Evolutionary conservation across 768 basidiomycete species (phyloP).

Genomic region (Lyophyllum semitale): DNA sequence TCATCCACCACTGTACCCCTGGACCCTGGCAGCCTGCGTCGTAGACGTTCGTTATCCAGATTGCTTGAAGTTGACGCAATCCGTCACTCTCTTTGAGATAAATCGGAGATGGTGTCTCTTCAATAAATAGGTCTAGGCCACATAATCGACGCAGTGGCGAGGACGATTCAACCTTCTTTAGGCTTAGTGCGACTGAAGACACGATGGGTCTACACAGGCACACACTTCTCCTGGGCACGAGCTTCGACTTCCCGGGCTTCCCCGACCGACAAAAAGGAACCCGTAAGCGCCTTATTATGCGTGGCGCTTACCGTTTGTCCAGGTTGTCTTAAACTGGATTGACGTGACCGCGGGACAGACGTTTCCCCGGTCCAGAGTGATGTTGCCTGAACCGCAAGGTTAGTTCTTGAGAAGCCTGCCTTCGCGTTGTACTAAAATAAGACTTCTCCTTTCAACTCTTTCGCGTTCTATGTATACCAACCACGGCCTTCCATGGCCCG

Average conservation of each 20-base stretch:
- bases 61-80: neutral
- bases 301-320: neutral
- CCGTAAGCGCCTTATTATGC: neutral
- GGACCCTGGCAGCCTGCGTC: too few species aligned
- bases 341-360: neutral
- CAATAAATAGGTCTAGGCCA: too few species aligned
- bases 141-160: too few species aligned
- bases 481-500: too few species aligned
- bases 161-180: too few species aligned
- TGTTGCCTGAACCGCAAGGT: neutral
- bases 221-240: too few species aligned
- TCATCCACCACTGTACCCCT: neutral
- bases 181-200: too few species aligned
- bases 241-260: too few species aligned
- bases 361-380: neutral
- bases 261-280: too few species aligned
- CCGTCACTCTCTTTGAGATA: neutral
- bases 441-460: neutral
- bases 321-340: neutral
- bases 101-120: neutral
- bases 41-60: neutral
- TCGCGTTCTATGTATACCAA: neutral
- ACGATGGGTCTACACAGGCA: too few species aligned
- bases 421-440: neutral
- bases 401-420: neutral